phyloP scores from a whole-genome alignment of 2,329 filamentous ascomycete genomes.

The Laburnicola sp. region DNA sequence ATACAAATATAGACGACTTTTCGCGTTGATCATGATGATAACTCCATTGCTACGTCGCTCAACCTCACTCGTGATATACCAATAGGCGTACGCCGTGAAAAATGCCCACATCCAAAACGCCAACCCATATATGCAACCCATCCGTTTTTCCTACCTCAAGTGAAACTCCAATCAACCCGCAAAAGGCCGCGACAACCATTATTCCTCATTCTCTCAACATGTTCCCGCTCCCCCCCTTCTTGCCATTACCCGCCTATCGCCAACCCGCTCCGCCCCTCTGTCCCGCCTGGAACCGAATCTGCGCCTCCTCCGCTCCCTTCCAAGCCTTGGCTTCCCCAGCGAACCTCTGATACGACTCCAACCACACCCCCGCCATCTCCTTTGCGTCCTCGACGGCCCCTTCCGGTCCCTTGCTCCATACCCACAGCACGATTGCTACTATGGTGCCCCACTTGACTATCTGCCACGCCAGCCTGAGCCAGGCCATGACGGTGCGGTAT shows the following conservation, averaged over 20 bases:
- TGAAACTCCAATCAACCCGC: no score
- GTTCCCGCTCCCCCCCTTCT: background rate
- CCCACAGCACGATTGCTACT: constrained; percentile 57
- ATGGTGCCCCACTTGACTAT: constrained; percentile 67
- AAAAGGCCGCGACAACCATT: no score
- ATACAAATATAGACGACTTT: no score
- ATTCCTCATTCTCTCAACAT: no score
- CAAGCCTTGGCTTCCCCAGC: constrained; percentile 18
- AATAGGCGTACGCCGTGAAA: background rate
- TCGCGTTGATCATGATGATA: no score
- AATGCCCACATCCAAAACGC: background rate
- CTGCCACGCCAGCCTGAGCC: constrained; percentile 68
- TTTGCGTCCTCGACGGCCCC: constrained; percentile 64
- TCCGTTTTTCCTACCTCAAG: background rate
- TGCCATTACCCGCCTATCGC: background rate
- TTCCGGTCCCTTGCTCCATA: constrained; percentile 65
- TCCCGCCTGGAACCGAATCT: constrained; percentile 22
- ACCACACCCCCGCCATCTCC: constrained; percentile 43
- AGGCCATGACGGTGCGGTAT: constrained; percentile 73
- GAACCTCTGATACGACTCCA: constrained; percentile 42
- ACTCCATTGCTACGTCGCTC: no score
- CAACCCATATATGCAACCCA: background rate
- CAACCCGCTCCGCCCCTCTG: background rate
- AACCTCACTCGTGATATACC: no score
- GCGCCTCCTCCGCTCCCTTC: constrained; percentile 28